Evolutionary conservation across 2,329 filamentous ascomycete species (phyloP).

Genomic region (Arthroderma sp.): DNA sequence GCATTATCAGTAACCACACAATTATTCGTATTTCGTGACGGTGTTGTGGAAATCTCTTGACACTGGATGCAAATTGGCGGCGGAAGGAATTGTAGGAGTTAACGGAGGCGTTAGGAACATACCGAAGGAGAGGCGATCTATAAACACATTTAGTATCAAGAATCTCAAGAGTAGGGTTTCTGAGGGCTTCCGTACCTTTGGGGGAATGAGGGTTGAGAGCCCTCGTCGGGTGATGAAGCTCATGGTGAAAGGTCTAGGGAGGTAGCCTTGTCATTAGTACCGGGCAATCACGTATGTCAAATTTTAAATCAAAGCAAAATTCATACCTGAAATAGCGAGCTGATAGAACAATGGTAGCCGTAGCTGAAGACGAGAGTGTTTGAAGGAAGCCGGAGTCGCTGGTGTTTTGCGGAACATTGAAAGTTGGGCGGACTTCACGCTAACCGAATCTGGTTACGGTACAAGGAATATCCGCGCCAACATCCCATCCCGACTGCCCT

Average conservation of each 20-base stretch:
- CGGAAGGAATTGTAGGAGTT: no score
- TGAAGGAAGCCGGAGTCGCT: neutral
- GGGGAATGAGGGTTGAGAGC: slow-evolving; percentile 96
- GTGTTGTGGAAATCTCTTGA: no score
- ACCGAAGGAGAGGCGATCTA: slow-evolving; percentile 76
- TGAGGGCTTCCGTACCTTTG: slow-evolving; percentile 57
- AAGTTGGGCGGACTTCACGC: slow-evolving; percentile 4
- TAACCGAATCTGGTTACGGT: slow-evolving; percentile 4
- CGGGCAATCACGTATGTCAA: no score
- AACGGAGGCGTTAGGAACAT: slow-evolving; percentile 31
- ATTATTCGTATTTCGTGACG: neutral
- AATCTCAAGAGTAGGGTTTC: no score
- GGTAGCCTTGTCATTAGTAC: no score
- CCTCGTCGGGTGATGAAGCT: slow-evolving; percentile 81
- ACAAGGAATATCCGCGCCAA: no score
- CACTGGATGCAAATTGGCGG: no score
- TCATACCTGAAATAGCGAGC: no score
- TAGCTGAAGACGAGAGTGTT: no score
- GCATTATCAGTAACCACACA: neutral
- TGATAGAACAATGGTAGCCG: no score
- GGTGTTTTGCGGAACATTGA: slow-evolving; percentile 4
- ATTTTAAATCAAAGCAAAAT: no score
- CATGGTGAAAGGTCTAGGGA: slow-evolving; percentile 48
- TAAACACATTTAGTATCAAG: slow-evolving; percentile 6
- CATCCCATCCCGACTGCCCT: neutral